phyloP scores from a whole-genome alignment of 306 rosid species.

The Fragaria iinumae region DNA sequence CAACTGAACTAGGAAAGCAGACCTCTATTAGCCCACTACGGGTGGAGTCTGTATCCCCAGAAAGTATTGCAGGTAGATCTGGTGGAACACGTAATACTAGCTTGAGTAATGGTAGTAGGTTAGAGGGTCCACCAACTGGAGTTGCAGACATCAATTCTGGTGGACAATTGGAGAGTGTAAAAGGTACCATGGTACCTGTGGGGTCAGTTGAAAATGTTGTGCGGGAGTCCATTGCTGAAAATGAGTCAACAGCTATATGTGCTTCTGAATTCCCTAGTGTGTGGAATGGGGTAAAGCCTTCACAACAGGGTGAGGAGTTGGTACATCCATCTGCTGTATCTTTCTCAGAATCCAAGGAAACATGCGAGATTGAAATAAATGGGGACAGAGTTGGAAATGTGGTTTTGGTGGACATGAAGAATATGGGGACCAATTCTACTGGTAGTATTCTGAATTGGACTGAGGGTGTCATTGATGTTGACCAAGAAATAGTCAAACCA shows the following conservation, averaged over 20 bases:
- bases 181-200: constrained; percentile 17
- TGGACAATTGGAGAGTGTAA: constrained; percentile 38
- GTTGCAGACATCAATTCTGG: constrained; percentile 36
- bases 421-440: constrained; percentile 31
- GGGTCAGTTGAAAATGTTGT: constrained; percentile 33
- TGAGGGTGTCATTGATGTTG: constrained; percentile 45
- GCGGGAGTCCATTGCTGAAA: constrained; percentile 27
- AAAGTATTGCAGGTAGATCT: constrained; percentile 39
- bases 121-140: constrained; percentile 31
- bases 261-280: constrained; percentile 23
- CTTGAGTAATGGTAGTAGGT: constrained; percentile 33
- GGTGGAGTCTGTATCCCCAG: constrained; percentile 49
- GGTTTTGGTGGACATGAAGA: constrained; percentile 41
- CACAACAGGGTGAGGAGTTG: constrained; percentile 38
- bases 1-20: constrained; percentile 47
- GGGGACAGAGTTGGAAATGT: constrained; percentile 39
- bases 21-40: constrained; percentile 57
- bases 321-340: constrained; percentile 46
- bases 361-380: constrained; percentile 42
- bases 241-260: constrained; percentile 29
- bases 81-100: constrained; percentile 45
- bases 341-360: constrained; percentile 49
- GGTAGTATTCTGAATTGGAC: constrained; percentile 40
- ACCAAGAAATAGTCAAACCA: constrained; percentile 41
- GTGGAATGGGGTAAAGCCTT: constrained; percentile 50